phyloP scores from a whole-genome alignment of 495 filamentous ascomycete species.

The Hypomontagnella monticulosa region DNA sequence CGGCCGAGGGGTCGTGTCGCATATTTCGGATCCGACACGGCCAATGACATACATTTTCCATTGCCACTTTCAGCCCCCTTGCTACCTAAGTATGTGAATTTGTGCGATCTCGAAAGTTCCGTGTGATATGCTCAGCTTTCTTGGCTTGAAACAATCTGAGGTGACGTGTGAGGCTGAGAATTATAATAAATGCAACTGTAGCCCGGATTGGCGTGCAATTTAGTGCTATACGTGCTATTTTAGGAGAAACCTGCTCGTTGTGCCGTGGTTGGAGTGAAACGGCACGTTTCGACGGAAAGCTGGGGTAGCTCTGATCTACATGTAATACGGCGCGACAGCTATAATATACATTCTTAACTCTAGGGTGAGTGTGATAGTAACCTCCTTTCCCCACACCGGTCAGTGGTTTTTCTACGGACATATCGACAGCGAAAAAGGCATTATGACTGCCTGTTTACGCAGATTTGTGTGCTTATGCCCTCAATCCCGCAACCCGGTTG shows the following conservation, averaged over 20 bases:
- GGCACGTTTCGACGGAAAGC: neutral
- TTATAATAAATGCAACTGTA: too few species aligned
- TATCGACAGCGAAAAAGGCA: neutral
- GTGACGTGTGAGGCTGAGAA: too few species aligned
- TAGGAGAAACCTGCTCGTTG: too few species aligned
- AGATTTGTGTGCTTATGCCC: neutral
- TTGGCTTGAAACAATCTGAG: too few species aligned
- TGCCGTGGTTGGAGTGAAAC: too few species aligned
- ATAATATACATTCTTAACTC: neutral
- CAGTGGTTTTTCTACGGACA: neutral
- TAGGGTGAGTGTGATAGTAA: conserved; percentile 1
- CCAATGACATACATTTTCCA: conserved; percentile 41
- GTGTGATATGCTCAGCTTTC: too few species aligned
- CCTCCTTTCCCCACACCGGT: conserved; percentile 27
- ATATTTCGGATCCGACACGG: conserved; percentile 16
- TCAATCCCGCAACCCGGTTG: conserved; percentile 22
- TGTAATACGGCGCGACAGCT: neutral
- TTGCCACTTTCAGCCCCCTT: neutral
- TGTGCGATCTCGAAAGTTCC: too few species aligned
- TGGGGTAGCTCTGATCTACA: neutral
- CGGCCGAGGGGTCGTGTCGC: conserved; percentile 17
- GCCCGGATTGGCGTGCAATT: too few species aligned
- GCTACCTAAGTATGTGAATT: too few species aligned
- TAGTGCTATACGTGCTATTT: too few species aligned
- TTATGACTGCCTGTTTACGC: neutral